Conservation (phyloP, 2,329 filamentous ascomycete species). For the Clonostachys sp. region DNA sequence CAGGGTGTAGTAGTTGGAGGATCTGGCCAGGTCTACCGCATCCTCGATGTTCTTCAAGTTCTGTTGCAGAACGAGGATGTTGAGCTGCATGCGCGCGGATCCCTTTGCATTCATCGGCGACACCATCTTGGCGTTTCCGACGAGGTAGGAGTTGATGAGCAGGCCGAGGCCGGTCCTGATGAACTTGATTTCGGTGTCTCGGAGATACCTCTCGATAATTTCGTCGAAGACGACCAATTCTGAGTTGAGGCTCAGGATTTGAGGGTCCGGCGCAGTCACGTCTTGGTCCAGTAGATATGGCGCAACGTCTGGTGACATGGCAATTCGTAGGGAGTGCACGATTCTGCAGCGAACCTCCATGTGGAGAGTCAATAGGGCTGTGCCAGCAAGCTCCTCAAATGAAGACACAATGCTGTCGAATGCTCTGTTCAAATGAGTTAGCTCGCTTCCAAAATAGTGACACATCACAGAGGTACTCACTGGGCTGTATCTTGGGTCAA, state of each 20-base stretch:
- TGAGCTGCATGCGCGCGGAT: slow-evolving; percentile 83
- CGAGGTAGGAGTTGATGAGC: slow-evolving; percentile 75
- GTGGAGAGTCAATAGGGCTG: slow-evolving; percentile 79
- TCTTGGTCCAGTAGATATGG: slow-evolving; percentile 66
- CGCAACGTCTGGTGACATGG: slow-evolving; percentile 54
- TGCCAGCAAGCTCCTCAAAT: slow-evolving; percentile 75
- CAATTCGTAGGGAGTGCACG: slow-evolving; percentile 68
- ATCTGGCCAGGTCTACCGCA: slow-evolving; percentile 57
- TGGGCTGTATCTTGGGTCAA: slow-evolving; percentile 80
- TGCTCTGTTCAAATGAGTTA: slow-evolving; percentile 37
- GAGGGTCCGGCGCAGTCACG: slow-evolving; percentile 72
- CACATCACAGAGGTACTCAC: slow-evolving; percentile 40
- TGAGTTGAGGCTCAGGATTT: slow-evolving; percentile 77
- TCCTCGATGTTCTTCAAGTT: slow-evolving; percentile 91
- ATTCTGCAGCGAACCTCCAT: slow-evolving; percentile 84
- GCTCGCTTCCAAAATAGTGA: neutral
- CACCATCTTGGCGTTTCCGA: slow-evolving; percentile 66
- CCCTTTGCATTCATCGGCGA: slow-evolving; percentile 82
- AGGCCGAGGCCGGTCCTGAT: slow-evolving; percentile 72
- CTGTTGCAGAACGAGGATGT: slow-evolving; percentile 92
- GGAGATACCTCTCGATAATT: slow-evolving; percentile 69
- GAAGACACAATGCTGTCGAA: slow-evolving; percentile 86
- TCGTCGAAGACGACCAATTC: slow-evolving; percentile 87
- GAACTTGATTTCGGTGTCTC: slow-evolving; percentile 66
- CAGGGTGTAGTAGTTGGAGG: slow-evolving; percentile 64